Percentiles rank a stretch among this genome's conserved stretches.
phyloP scores from a whole-genome alignment of 371 early-diverging fungal species.

The Paraphysoderma sedebokerense region DNA sequence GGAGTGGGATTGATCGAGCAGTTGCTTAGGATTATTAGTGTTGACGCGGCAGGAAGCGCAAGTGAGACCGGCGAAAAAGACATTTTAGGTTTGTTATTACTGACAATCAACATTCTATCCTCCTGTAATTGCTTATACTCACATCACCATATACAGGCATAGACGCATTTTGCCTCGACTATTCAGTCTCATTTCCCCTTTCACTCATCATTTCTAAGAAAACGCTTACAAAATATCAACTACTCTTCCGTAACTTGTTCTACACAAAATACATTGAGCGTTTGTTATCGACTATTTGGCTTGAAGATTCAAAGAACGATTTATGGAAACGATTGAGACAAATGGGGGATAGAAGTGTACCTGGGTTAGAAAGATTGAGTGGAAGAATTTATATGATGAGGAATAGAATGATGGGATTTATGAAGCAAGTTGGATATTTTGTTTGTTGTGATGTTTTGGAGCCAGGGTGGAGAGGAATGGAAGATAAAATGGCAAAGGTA shows the following conservation, averaged over 20 bases:
- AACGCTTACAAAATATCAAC: slow-evolving; percentile 71
- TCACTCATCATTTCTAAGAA: slow-evolving; percentile 70
- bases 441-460: slow-evolving; percentile 75
- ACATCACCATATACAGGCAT: slow-evolving; percentile 30
- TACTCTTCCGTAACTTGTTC: slow-evolving; percentile 74
- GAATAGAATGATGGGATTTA: slow-evolving; percentile 59
- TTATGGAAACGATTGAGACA: background rate
- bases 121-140: background rate
- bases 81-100: too few relatives aligned
- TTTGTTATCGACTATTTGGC: slow-evolving; percentile 52
- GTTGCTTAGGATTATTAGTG: slow-evolving; percentile 40
- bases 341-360: background rate
- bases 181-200: slow-evolving; percentile 65
- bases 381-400: slow-evolving; percentile 42
- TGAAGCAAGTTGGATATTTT: slow-evolving; percentile 76
- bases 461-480: slow-evolving; percentile 60
- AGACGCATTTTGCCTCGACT: slow-evolving; percentile 55
- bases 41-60: background rate
- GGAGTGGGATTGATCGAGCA: slow-evolving; percentile 43
- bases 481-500: slow-evolving; percentile 31
- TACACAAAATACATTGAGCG: slow-evolving; percentile 72
- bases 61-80: background rate
- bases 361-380: background rate
- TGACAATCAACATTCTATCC: background rate
- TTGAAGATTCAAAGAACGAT: background rate